Percentiles rank a stretch among this genome's conserved stretches.
These are phyloP conservation scores for Venturia effusa DNA, from an alignment of 2,329 filamentous ascomycete genomes.

Conservation along the genomic window DNA sequence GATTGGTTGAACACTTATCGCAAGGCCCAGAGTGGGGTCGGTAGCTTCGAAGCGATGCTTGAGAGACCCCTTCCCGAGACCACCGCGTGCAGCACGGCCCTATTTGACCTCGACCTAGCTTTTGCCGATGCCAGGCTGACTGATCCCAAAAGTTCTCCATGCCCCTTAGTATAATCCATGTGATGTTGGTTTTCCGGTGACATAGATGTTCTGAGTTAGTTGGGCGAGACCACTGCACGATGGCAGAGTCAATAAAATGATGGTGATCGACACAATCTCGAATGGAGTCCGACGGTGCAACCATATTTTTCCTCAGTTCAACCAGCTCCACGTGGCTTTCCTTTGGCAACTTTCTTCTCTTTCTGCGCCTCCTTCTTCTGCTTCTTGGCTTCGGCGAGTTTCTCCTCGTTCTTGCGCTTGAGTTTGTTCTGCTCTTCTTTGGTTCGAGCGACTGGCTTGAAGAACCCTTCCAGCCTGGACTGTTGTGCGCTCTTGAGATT, in stretches of 20 bases:
- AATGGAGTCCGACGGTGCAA: not conserved
- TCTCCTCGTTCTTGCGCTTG: slow-evolving; percentile 91
- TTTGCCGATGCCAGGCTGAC: not conserved
- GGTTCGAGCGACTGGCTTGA: slow-evolving; percentile 84
- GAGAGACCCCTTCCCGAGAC: not conserved
- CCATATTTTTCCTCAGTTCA: not conserved
- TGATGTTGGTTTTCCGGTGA: not conserved
- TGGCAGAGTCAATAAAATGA: not conserved
- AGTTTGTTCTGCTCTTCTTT: slow-evolving; percentile 72
- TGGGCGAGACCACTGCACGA: not conserved
- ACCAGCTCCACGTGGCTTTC: slow-evolving; percentile 48
- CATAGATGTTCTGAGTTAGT: not conserved
- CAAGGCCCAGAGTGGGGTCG: not conserved
- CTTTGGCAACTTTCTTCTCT: slow-evolving; percentile 84
- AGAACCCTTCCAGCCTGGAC: slow-evolving; percentile 87
- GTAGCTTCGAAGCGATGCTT: not conserved
- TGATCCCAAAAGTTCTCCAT: not conserved
- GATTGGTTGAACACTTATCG: not conserved
- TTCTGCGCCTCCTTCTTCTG: slow-evolving; percentile 90
- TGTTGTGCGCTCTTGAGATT: slow-evolving; percentile 87
- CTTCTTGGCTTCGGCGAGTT: slow-evolving; percentile 87
- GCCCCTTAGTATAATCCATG: not conserved
- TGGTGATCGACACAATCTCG: not conserved
- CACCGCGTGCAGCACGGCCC: not conserved
- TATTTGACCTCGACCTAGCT: not conserved